Conservation (phyloP, 805 yeast species). For the Starmera amethionina region DNA sequence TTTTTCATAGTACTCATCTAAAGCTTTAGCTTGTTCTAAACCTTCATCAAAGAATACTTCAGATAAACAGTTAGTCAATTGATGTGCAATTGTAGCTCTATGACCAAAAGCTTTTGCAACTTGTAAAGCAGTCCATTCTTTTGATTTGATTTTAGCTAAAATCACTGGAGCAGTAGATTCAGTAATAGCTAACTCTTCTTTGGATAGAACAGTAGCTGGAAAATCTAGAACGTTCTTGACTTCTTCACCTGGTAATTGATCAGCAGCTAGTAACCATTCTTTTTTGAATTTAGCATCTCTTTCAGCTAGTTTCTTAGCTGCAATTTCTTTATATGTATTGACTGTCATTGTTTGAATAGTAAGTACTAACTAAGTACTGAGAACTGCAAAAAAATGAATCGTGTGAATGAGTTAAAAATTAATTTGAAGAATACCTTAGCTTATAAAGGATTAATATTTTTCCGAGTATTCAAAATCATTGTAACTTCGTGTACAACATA, state of each 20-base stretch:
- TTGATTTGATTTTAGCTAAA: conserved; percentile 20
- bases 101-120: conserved; percentile 49
- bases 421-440: too few relatives aligned
- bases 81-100: conserved; percentile 50
- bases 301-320: conserved; percentile 28
- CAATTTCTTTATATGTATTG: conserved; percentile 26
- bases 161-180: conserved; percentile 10
- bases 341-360: conserved; percentile 6
- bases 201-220: conserved; percentile 24
- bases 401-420: too few relatives aligned
- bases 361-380: too few relatives aligned
- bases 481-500: too few relatives aligned
- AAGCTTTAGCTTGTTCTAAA: conserved; percentile 38
- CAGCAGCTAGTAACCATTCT: conserved; percentile 30
- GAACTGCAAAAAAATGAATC: too few relatives aligned
- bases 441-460: too few relatives aligned
- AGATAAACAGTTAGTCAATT: conserved; percentile 28
- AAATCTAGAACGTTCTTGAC: conserved; percentile 29
- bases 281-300: conserved; percentile 33
- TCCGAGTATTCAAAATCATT: too few relatives aligned
- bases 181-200: conserved; percentile 25
- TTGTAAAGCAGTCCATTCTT: conserved; percentile 29
- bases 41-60: conserved; percentile 46
- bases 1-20: conserved; percentile 39
- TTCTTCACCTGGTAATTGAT: conserved; percentile 5